A percentile compares a stretch with the other conserved stretches of the same genome.
Evolutionary conservation across 2,329 filamentous ascomycete species (phyloP).

Genomic region (Phialemoniopsis sp.): DNA sequence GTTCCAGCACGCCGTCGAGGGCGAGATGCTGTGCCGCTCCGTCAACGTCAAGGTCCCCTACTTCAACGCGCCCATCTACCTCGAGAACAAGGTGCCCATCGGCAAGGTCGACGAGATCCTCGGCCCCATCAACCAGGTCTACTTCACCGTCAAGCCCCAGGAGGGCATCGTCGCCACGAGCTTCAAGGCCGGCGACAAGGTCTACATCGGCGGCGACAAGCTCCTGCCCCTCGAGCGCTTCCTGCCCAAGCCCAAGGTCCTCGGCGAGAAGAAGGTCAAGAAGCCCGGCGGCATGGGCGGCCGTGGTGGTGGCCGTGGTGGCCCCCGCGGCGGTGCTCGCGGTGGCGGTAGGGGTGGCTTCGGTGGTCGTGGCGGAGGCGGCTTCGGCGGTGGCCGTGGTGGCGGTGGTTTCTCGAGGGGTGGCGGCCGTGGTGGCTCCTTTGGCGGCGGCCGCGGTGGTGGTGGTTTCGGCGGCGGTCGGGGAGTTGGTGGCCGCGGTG

Average conservation of each 20-base stretch:
- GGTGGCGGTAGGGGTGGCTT: conserved; percentile 33
- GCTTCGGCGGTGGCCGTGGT: conserved; percentile 20
- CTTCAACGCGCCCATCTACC: conserved; percentile 98
- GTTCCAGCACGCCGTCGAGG: conserved; percentile 92
- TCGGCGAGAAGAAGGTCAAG: conserved; percentile 43
- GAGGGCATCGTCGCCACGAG: conserved; percentile 93
- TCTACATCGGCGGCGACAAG: conserved; percentile 94
- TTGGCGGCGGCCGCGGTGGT: conserved; percentile 12
- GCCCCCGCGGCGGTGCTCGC: conserved; percentile 26
- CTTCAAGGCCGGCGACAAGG: conserved; percentile 96
- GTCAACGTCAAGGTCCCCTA: conserved; percentile 95
- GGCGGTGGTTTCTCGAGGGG: conserved; percentile 14
- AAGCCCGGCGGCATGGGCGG: conserved; percentile 69
- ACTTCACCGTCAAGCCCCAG: conserved; percentile 96
- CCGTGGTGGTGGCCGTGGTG: conserved; percentile 37
- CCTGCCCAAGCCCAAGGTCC: conserved; percentile 89
- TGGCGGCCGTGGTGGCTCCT: conserved; percentile 20
- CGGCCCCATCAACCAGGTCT: conserved; percentile 95
- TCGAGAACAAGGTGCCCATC: conserved; percentile 96
- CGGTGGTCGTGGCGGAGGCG: conserved; percentile 19
- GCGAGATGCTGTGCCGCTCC: conserved; percentile 96
- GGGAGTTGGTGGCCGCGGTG: conserved; percentile 23
- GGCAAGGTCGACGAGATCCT: conserved; percentile 98
- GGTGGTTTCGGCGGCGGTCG: conserved; percentile 17
- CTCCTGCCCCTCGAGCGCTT: conserved; percentile 93